Conservation (phyloP, 1,284 basidiomycete genomes). For the Thelephora terrestris region DNA sequence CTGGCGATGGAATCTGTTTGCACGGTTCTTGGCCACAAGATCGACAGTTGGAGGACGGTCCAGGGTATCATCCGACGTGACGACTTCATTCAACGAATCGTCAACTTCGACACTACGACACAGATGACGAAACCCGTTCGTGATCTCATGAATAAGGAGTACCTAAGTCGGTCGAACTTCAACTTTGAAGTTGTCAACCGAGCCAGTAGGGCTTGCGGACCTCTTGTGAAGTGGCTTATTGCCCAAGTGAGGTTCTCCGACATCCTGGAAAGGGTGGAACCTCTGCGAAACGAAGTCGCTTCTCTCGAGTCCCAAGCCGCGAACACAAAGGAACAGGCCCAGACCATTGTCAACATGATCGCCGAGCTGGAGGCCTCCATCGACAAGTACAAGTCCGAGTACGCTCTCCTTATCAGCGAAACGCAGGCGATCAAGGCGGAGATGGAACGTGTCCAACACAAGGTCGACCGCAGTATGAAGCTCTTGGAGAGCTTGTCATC, state of each 20-base stretch:
- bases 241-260: slow-evolving; percentile 97
- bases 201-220: slow-evolving; percentile 96
- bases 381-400: slow-evolving; percentile 93
- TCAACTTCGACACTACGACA: slow-evolving; percentile 90
- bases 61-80: slow-evolving; percentile 95
- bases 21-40: slow-evolving; percentile 93
- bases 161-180: slow-evolving; percentile 83
- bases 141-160: slow-evolving; percentile 91
- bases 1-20: slow-evolving; percentile 99
- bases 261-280: slow-evolving; percentile 96
- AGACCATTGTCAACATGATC: slow-evolving; percentile 87
- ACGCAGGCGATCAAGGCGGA: slow-evolving; percentile 96
- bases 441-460: slow-evolving; percentile 96
- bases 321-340: slow-evolving; percentile 87
- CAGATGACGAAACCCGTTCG: slow-evolving; percentile 88
- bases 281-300: slow-evolving; percentile 91
- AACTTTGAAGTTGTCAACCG: slow-evolving; percentile 95
- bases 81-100: slow-evolving; percentile 95
- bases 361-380: slow-evolving; percentile 91
- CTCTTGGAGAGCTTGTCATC: slow-evolving; percentile 92
- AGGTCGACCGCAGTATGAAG: slow-evolving; percentile 96
- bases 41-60: slow-evolving; percentile 95
- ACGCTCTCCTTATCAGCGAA: slow-evolving; percentile 94
- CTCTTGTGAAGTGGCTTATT: slow-evolving; percentile 96
- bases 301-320: slow-evolving; percentile 88